phyloP scores from a whole-genome alignment of 768 basidiomycete genomes.

The Suillus subluteus region DNA sequence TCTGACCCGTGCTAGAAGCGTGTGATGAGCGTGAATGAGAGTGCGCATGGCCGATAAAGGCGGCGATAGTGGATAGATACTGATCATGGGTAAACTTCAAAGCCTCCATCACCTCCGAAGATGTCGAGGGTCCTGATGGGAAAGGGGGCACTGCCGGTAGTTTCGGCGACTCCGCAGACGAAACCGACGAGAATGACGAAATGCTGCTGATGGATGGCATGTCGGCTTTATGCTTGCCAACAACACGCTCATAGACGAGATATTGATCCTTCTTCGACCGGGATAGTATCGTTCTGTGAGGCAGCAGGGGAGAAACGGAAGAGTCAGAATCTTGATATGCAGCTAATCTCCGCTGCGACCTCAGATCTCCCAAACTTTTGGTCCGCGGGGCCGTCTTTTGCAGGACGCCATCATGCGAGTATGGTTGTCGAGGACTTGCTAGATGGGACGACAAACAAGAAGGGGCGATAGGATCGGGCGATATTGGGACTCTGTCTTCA shows the following conservation, averaged over 20 bases:
- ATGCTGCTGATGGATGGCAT: slow-evolving; percentile 67
- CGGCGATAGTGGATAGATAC: slow-evolving; percentile 92
- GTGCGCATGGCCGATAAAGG: slow-evolving; percentile 97
- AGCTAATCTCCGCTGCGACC: slow-evolving; percentile 34
- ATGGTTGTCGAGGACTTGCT: slow-evolving; percentile 38
- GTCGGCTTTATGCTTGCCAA: slow-evolving; percentile 46
- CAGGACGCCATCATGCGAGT: slow-evolving; percentile 23
- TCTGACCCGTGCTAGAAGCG: slow-evolving; percentile 89
- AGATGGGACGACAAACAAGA: slow-evolving; percentile 16
- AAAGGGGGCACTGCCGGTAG: slow-evolving; percentile 54
- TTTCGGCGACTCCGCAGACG: slow-evolving; percentile 60
- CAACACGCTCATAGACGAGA: slow-evolving; percentile 39
- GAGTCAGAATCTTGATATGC: slow-evolving; percentile 43
- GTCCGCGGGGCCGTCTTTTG: slow-evolving; percentile 44
- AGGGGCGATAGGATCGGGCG: slow-evolving; percentile 12
- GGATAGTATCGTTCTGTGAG: slow-evolving; percentile 30
- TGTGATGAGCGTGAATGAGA: slow-evolving; percentile 89
- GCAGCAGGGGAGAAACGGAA: slow-evolving; percentile 38
- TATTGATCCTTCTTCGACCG: slow-evolving; percentile 44
- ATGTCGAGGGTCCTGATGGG: slow-evolving; percentile 72
- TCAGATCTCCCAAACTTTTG: slow-evolving; percentile 58
- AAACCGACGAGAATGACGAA: slow-evolving; percentile 71
- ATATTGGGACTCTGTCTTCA: slow-evolving; percentile 17
- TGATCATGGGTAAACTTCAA: slow-evolving; percentile 87
- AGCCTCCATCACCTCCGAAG: slow-evolving; percentile 71